A percentile compares a stretch with the other conserved stretches of the same genome.
Evolutionary conservation across 257 asterid species (phyloP).

Genomic region (Ballota nigra): DNA sequence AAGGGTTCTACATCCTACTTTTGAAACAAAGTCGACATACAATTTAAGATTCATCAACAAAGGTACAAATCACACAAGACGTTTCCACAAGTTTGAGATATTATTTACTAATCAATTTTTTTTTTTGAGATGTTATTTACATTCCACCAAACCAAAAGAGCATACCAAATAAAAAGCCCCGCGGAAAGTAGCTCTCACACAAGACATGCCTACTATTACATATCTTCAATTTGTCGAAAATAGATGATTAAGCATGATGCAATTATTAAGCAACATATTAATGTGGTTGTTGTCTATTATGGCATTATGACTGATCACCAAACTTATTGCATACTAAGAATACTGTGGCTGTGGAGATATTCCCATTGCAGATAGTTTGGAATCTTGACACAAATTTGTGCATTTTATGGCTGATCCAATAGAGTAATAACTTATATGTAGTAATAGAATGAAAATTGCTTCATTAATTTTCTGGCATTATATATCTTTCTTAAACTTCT

Average conservation of each 20-base stretch:
- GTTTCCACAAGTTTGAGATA: too few relatives aligned
- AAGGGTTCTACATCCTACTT: background rate
- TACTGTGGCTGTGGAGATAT: background rate
- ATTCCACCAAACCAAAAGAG: too few relatives aligned
- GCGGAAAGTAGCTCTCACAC: background rate
- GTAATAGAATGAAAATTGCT: background rate
- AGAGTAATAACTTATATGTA: background rate
- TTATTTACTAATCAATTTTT: too few relatives aligned
- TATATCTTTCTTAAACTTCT: background rate
- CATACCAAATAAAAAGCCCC: background rate
- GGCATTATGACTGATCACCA: background rate
- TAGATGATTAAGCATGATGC: background rate
- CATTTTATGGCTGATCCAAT: background rate
- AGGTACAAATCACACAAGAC: too few relatives aligned
- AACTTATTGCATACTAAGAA: background rate
- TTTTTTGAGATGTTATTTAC: too few relatives aligned
- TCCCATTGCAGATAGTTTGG: background rate
- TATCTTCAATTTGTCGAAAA: background rate
- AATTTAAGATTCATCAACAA: too few relatives aligned
- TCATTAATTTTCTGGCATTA: background rate
- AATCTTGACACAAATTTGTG: background rate
- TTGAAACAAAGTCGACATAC: too few relatives aligned
- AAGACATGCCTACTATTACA: background rate
- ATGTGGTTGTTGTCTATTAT: background rate
- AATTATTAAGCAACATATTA: background rate